Conservation (phyloP, 768 basidiomycete genomes). For the Tephrocybe sp. region DNA sequence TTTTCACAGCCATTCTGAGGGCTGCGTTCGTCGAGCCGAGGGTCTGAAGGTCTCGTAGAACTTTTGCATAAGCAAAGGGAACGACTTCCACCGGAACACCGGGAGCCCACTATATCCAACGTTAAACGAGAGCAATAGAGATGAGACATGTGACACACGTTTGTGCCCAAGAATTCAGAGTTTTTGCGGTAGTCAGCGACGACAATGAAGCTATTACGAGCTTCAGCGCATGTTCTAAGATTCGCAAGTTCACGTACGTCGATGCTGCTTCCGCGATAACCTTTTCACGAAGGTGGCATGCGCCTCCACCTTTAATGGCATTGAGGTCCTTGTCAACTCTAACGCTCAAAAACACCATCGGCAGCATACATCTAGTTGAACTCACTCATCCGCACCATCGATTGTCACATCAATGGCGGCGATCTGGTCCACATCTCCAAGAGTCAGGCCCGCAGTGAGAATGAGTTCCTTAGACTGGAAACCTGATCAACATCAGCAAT, state of each 20-base stretch:
- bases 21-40: slow-evolving; percentile 68
- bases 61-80: slow-evolving; percentile 92
- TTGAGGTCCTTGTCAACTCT: slow-evolving; percentile 88
- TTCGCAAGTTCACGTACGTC: slow-evolving; percentile 49
- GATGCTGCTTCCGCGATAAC: slow-evolving; percentile 95
- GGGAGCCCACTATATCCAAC: slow-evolving; percentile 59
- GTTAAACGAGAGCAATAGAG: not conserved
- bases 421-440: slow-evolving; percentile 91
- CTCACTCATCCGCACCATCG: slow-evolving; percentile 96
- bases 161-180: slow-evolving; percentile 74
- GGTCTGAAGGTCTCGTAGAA: slow-evolving; percentile 66
- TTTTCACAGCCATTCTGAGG: slow-evolving; percentile 92
- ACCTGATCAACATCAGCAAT: slow-evolving; percentile 38
- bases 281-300: slow-evolving; percentile 95
- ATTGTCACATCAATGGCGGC: slow-evolving; percentile 93
- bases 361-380: no score
- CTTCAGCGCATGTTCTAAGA: no score
- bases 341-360: not conserved
- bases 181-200: slow-evolving; percentile 98
- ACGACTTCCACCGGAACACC: slow-evolving; percentile 97
- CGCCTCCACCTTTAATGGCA: slow-evolving; percentile 96
- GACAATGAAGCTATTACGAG: slow-evolving; percentile 69
- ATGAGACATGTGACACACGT: slow-evolving; percentile 45
- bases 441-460: slow-evolving; percentile 67
- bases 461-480: slow-evolving; percentile 98